Evolutionary conservation across 495 filamentous ascomycete genomes (phyloP), one percentile per base, ranked within the genome.

Genomic region (Xylaria nigripes): DNA sequence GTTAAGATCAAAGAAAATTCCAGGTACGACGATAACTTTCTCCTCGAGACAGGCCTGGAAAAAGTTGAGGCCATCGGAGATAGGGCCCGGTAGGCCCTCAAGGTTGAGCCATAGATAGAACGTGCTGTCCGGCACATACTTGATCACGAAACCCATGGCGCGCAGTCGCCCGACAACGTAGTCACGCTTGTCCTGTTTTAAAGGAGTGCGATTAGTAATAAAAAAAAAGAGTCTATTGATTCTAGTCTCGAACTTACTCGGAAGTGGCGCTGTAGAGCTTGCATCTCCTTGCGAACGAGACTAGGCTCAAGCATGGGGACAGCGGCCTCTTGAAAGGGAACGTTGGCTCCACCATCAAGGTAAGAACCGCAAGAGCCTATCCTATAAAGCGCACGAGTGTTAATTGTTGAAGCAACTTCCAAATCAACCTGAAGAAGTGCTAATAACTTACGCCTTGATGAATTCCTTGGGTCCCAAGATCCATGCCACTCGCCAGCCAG

Each of bases 401-500:
- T 24, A 48, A 24, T 23, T 18, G 0, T 32, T 12, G 12, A 27
- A 38, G 15, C 1, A 25, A 15, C 2, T 19, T 13, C 0, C 13
- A 19, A 4, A 3, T 9, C 6, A 13, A 7, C 1, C 10, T 3
- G 16, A 22, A 21, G 3, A n/a, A 13, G 22, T 25, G 21, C 0
- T 34, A 1, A 10, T 44, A 18, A 68, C 70, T 56, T 42, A 77
- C 74, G 92, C 90, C 65, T 87, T 86, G 73, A 97, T 87, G 73
- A 96, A 97, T 53, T 95, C 92, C 74, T 96, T 96, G 45, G 92
- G 92, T 1, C 92, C 92, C 45, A 97, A 69, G 56, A 97, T 86
- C 92, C 92, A 96, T 8, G 91, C 91, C 45, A 97, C 90, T 58
- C 92, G 87, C 91, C 92, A 97, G 51, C 92, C 92, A 2, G 92